Conservation (phyloP, 805 yeast species). For the Ogataea neopini region DNA sequence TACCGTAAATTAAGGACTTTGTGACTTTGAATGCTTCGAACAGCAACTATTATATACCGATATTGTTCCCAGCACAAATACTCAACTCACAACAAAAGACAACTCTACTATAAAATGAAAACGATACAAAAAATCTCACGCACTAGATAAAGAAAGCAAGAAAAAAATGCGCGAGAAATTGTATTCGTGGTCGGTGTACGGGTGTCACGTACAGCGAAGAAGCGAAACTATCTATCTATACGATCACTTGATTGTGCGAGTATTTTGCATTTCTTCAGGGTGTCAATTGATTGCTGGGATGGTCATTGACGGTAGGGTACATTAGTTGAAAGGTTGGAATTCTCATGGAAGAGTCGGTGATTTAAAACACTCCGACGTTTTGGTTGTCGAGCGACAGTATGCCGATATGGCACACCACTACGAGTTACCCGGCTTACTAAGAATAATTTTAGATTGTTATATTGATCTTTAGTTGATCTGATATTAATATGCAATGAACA, state of each 20-base stretch:
- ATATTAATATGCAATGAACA: conserved; percentile 5
- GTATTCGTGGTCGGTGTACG: background rate
- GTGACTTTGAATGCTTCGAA: conserved; percentile 7
- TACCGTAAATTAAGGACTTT: conserved; percentile 7
- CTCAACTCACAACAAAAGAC: conserved; percentile 7
- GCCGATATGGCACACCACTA: no score
- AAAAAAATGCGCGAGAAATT: conserved; percentile 5
- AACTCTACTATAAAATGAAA: conserved; percentile 3
- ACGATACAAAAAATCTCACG: conserved; percentile 6
- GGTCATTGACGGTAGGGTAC: no score
- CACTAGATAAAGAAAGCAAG: conserved; percentile 8
- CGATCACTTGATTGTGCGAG: background rate
- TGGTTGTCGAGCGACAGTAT: no score
- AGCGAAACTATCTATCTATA: background rate
- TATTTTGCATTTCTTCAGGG: no score
- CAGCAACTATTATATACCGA: conserved; percentile 9
- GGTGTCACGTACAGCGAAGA: background rate
- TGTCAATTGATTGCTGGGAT: no score
- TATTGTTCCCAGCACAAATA: conserved; percentile 9
- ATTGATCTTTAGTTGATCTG: conserved; percentile 1
- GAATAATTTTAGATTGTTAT: background rate
- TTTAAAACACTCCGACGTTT: no score
- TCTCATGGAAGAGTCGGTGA: no score
- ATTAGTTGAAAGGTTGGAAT: no score
- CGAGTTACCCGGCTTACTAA: background rate